phyloP scores from a whole-genome alignment of 305 asterid species.

The Fraxinus latifolia region DNA sequence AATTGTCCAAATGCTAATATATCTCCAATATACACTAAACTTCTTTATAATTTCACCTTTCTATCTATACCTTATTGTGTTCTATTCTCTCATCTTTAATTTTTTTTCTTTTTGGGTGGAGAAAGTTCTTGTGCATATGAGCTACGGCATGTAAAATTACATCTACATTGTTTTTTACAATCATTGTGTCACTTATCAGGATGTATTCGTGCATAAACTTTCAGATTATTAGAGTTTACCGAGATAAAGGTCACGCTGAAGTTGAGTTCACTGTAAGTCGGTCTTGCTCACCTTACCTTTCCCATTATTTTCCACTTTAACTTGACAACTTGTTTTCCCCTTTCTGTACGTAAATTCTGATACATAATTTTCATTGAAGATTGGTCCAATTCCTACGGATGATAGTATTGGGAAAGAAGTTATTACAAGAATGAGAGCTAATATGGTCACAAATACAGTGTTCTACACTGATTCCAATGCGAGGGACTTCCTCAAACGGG shows the following conservation, averaged over 20 bases:
- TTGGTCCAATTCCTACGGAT: constrained; percentile 69
- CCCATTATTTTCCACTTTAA: neutral
- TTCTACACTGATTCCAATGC: constrained; percentile 85
- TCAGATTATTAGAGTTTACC: constrained; percentile 72
- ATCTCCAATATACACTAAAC: neutral
- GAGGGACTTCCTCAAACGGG: constrained; percentile 88
- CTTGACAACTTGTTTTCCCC: neutral
- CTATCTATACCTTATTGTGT: neutral
- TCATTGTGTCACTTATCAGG: neutral
- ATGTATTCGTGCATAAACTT: constrained; percentile 8
- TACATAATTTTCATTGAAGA: constrained; percentile 36
- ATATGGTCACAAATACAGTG: constrained; percentile 60
- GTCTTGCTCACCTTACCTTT: neutral
- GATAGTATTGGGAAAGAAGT: constrained; percentile 82
- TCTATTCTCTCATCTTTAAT: no score
- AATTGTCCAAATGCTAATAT: neutral
- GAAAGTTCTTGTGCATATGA: no score
- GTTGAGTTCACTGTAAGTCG: constrained; percentile 77
- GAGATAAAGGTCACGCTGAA: constrained; percentile 78
- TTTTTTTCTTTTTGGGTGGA: neutral
- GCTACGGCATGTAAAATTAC: no score
- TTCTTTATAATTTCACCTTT: no score
- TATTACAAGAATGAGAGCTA: constrained; percentile 63
- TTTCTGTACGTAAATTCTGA: neutral
- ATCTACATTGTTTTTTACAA: neutral